phyloP scores from a whole-genome alignment of 2,329 filamentous ascomycete genomes.

The Acrocalymma vagum region DNA sequence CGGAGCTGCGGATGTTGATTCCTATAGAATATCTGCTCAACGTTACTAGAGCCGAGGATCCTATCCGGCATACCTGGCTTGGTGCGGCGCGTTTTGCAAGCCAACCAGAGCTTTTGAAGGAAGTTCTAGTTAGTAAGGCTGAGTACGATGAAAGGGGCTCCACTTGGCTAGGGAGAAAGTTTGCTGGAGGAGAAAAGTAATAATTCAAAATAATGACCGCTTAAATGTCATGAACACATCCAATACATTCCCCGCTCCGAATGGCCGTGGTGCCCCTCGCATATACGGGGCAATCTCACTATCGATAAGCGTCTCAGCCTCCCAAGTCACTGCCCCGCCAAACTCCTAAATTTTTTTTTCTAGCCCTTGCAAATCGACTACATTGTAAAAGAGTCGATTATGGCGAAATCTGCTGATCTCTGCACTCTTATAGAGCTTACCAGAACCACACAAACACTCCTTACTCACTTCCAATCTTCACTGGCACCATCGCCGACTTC shows the following conservation, averaged over 20 bases:
- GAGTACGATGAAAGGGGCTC: constrained; percentile 89
- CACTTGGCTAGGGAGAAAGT: constrained; percentile 77
- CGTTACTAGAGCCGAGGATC: constrained; percentile 70
- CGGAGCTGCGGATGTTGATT: constrained; percentile 70
- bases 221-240: neutral
- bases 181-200: constrained; percentile 54
- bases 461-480: constrained; percentile 45
- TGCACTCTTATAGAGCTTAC: constrained; percentile 42
- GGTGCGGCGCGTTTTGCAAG: constrained; percentile 82
- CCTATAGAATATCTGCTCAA: constrained; percentile 41
- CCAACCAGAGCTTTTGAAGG: constrained; percentile 70
- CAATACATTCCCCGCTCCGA: too few relatives aligned
- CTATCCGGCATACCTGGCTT: constrained; percentile 82
- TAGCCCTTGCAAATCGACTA: too few relatives aligned
- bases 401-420: constrained; percentile 36
- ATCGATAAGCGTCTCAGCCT: too few relatives aligned
- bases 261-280: too few relatives aligned
- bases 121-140: constrained; percentile 79
- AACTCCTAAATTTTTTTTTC: neutral
- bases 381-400: constrained; percentile 3
- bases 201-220: neutral
- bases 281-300: too few relatives aligned
- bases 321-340: too few relatives aligned
- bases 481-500: constrained; percentile 29
- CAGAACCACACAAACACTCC: constrained; percentile 45